phyloP scores from a whole-genome alignment of 2,329 filamentous ascomycete species.

The Aspergillus awamori region DNA sequence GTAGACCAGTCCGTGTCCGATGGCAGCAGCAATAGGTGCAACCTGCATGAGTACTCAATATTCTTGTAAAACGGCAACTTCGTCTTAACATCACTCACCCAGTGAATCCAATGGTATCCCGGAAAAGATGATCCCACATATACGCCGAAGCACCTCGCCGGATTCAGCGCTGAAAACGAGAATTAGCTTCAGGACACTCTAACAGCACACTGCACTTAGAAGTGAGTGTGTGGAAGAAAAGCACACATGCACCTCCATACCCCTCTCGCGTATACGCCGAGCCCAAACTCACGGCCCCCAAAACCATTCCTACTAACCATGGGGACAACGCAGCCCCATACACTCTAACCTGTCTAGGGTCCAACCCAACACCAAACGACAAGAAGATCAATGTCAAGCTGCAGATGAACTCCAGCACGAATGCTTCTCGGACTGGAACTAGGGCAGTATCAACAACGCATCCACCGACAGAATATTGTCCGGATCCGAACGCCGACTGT shows the following conservation, averaged over 20 bases:
- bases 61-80: too few species aligned
- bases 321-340: slow-evolving; percentile 56
- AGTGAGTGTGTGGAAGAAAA: neutral
- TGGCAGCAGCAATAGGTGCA: neutral
- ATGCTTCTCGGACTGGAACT: slow-evolving; percentile 45
- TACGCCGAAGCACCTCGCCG: slow-evolving; percentile 28
- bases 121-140: neutral
- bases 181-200: neutral
- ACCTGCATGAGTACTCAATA: neutral
- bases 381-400: slow-evolving; percentile 52
- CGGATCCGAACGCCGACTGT: slow-evolving; percentile 32
- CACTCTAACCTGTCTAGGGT: slow-evolving; percentile 54
- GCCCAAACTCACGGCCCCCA: slow-evolving; percentile 43
- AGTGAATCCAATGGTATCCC: neutral
- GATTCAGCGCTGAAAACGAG: slow-evolving; percentile 42
- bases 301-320: slow-evolving; percentile 50
- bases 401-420: slow-evolving; percentile 54
- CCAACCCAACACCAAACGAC: slow-evolving; percentile 57
- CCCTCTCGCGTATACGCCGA: slow-evolving; percentile 44
- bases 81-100: neutral
- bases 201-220: neutral
- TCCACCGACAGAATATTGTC: slow-evolving; percentile 39
- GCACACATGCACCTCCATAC: slow-evolving; percentile 44
- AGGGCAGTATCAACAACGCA: slow-evolving; percentile 41
- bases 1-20: neutral